Evolutionary conservation across 441 rosid species (phyloP).

Genomic region (Arabidopsis hybrid): DNA sequence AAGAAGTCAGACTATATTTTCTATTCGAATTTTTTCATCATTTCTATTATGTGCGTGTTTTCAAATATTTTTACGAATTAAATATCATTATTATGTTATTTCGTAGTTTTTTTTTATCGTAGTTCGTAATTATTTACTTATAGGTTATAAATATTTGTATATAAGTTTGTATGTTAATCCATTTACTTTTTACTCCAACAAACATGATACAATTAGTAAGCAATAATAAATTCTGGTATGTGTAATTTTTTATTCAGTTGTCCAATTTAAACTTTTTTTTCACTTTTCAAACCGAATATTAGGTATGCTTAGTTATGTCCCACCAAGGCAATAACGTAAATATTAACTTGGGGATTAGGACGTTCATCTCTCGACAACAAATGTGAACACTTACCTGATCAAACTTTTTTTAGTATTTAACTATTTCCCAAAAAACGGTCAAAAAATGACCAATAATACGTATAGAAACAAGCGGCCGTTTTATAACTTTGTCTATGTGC

Average conservation of each 20-base stretch:
- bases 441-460: conserved; percentile 37
- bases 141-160: not conserved
- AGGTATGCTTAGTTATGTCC: not conserved
- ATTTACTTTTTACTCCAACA: too few species aligned
- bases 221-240: not conserved
- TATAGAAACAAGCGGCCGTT: conserved; percentile 36
- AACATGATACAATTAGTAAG: too few species aligned
- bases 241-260: not conserved
- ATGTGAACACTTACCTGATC: conserved; percentile 35
- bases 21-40: not conserved
- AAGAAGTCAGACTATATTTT: not conserved
- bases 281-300: not conserved
- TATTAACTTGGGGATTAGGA: conserved; percentile 5
- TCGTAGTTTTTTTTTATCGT: not conserved
- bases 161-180: too few species aligned
- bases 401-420: conserved; percentile 10
- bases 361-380: conserved; percentile 6
- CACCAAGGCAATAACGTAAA: conserved; percentile 18
- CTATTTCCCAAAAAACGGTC: conserved; percentile 33
- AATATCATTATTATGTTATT: not conserved
- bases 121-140: not conserved
- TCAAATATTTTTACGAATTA: not conserved
- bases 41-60: not conserved
- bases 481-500: conserved; percentile 19
- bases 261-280: not conserved